phyloP scores from a whole-genome alignment of 192 early-diverging fungal species.

The Podila epicladia region DNA sequence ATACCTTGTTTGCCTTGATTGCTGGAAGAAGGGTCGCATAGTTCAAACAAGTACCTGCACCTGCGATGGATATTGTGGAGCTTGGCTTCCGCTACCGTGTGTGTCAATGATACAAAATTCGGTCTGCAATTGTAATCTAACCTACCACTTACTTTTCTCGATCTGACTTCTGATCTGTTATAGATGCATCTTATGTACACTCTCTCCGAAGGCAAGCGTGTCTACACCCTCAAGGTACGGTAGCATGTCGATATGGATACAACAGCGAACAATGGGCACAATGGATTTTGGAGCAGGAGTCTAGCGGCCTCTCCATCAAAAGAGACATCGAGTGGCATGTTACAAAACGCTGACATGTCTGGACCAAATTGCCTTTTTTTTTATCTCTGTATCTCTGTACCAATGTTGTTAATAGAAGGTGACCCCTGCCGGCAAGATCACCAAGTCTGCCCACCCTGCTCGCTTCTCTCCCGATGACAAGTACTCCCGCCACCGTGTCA shows the following conservation, averaged over 20 bases:
- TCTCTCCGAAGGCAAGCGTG: slow-evolving; percentile 83
- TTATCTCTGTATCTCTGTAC: background rate
- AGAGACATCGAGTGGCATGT: too few species aligned
- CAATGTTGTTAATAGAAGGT: slow-evolving; percentile 71
- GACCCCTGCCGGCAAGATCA: slow-evolving; percentile 78
- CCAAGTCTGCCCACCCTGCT: slow-evolving; percentile 98
- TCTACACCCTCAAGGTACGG: slow-evolving; percentile 94
- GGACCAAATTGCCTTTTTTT: background rate
- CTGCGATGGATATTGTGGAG: too few species aligned
- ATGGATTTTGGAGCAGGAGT: background rate
- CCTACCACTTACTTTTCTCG: background rate
- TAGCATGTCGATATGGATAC: background rate
- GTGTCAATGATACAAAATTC: too few species aligned
- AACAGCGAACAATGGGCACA: background rate
- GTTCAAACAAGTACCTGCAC: too few species aligned
- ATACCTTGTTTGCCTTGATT: too few species aligned
- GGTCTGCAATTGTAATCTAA: background rate
- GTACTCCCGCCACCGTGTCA: slow-evolving; percentile 97
- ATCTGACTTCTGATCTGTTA: background rate
- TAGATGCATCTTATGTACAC: slow-evolving; percentile 97
- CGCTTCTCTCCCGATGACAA: slow-evolving; percentile 99
- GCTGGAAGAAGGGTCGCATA: too few species aligned
- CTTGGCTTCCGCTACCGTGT: too few species aligned
- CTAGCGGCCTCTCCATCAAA: background rate
- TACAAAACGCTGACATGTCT: too few species aligned